Conservation (phyloP, 1,284 basidiomycete species). For the Rhodotorula mucilaginosa region DNA sequence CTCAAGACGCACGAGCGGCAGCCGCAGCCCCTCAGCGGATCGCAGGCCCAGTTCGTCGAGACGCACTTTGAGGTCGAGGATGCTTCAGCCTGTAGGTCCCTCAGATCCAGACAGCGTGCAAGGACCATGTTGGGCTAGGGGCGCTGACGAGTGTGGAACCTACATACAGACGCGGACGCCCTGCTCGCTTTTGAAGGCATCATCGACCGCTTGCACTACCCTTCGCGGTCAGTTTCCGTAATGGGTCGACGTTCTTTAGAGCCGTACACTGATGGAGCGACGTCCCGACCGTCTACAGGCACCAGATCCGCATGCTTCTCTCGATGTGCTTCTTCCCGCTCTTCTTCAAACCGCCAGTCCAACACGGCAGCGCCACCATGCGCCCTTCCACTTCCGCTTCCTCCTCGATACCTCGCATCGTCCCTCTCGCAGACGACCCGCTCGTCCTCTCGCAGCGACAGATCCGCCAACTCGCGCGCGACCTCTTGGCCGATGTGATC, state of each 20-base stretch:
- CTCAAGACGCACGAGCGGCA: constrained; percentile 5
- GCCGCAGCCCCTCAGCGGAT: background rate
- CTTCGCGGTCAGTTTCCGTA: background rate
- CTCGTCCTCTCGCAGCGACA: constrained; percentile 10
- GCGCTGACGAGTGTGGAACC: no score
- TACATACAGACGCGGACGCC: constrained; percentile 1
- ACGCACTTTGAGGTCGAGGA: constrained; percentile 20
- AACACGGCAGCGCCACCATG: background rate
- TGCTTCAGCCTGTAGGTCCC: constrained; percentile 3
- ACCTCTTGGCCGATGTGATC: constrained; percentile 9
- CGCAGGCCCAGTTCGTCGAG: constrained; percentile 3
- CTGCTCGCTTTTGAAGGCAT: constrained; percentile 7
- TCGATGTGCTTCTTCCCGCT: constrained; percentile 23
- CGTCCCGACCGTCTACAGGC: background rate
- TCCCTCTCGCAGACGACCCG: constrained; percentile 16
- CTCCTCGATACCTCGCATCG: background rate
- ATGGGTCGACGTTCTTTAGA: background rate
- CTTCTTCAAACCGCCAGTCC: constrained; percentile 20
- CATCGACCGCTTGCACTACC: constrained; percentile 12
- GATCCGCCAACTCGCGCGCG: constrained; percentile 8
- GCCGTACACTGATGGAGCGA: background rate
- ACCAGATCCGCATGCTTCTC: constrained; percentile 26
- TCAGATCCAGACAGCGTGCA: background rate
- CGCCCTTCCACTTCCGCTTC: background rate
- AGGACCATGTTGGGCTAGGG: background rate